Conservation (phyloP, 805 yeast genomes). For the Saccharomyces jurei region DNA sequence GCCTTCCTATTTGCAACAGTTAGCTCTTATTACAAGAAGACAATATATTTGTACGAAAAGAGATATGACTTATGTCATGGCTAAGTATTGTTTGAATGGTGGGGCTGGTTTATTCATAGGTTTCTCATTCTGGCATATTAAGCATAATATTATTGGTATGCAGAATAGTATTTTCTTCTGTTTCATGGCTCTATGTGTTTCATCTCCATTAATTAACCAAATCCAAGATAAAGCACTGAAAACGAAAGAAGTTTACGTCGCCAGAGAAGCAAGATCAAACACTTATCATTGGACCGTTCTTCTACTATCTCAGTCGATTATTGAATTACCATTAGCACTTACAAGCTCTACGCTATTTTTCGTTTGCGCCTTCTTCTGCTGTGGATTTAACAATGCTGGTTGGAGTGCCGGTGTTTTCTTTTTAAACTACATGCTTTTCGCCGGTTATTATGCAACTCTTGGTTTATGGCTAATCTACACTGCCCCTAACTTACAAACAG, state of each 20-base stretch:
- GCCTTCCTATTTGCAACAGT: slow-evolving; percentile 41
- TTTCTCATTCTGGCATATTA: slow-evolving; percentile 60
- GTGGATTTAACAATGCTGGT: slow-evolving; percentile 35
- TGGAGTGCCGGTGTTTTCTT: slow-evolving; percentile 44
- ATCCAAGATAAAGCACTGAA: slow-evolving; percentile 52
- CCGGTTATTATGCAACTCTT: slow-evolving; percentile 38
- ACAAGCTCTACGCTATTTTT: slow-evolving; percentile 43
- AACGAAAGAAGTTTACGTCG: slow-evolving; percentile 59
- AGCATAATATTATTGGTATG: slow-evolving; percentile 45
- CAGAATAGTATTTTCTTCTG: slow-evolving; percentile 55
- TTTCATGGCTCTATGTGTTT: slow-evolving; percentile 51
- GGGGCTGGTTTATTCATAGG: slow-evolving; percentile 63
- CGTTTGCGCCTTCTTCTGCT: slow-evolving; percentile 46
- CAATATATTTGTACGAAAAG: slow-evolving; percentile 45
- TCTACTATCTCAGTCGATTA: slow-evolving; percentile 43
- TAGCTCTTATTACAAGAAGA: slow-evolving; percentile 35
- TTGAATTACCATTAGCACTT: slow-evolving; percentile 55
- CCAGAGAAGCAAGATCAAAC: slow-evolving; percentile 62
- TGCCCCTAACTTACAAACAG: slow-evolving; percentile 64
- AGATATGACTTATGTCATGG: slow-evolving; percentile 51
- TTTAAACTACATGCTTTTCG: slow-evolving; percentile 37
- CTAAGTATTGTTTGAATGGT: slow-evolving; percentile 47
- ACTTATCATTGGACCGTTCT: slow-evolving; percentile 67
- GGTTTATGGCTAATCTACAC: slow-evolving; percentile 46
- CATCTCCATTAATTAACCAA: slow-evolving; percentile 56